phyloP scores from a whole-genome alignment of 257 asterid species.

The Solanum piurae region DNA sequence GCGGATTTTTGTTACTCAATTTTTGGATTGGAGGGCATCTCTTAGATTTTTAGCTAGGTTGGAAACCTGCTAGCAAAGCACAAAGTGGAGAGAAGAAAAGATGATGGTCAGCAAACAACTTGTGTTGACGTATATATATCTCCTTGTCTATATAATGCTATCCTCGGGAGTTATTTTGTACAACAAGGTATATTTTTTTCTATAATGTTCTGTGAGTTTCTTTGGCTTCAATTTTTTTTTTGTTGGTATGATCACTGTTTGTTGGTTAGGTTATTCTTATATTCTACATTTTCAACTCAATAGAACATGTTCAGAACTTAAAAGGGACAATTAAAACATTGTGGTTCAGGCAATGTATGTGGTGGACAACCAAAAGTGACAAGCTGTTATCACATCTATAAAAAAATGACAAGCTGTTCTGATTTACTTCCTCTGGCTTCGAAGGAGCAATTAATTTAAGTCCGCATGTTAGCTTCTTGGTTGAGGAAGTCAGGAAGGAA shows the following conservation, averaged over 20 bases:
- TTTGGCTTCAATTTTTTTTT: background rate
- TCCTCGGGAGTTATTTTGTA: conserved; percentile 91
- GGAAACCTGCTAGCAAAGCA: background rate
- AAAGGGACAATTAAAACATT: background rate
- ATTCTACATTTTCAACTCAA: background rate
- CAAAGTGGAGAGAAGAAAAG: background rate
- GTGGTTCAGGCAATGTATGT: background rate
- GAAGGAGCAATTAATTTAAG: background rate
- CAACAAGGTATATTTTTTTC: conserved; percentile 57
- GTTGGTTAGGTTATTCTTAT: background rate
- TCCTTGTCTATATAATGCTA: conserved; percentile 60
- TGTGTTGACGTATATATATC: conserved; percentile 75
- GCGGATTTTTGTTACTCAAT: background rate
- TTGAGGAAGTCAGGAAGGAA: background rate
- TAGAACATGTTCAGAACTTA: background rate
- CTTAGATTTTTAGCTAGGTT: background rate
- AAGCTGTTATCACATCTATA: background rate
- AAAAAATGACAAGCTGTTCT: background rate
- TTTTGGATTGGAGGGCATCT: background rate
- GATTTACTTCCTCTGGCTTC: background rate
- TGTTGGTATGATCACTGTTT: background rate
- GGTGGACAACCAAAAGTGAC: background rate
- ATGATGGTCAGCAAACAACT: conserved; percentile 76
- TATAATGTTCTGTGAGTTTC: background rate
- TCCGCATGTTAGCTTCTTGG: background rate